Conservation (phyloP, 2,329 filamentous ascomycete genomes). For the Aspergillus fijiensis region DNA sequence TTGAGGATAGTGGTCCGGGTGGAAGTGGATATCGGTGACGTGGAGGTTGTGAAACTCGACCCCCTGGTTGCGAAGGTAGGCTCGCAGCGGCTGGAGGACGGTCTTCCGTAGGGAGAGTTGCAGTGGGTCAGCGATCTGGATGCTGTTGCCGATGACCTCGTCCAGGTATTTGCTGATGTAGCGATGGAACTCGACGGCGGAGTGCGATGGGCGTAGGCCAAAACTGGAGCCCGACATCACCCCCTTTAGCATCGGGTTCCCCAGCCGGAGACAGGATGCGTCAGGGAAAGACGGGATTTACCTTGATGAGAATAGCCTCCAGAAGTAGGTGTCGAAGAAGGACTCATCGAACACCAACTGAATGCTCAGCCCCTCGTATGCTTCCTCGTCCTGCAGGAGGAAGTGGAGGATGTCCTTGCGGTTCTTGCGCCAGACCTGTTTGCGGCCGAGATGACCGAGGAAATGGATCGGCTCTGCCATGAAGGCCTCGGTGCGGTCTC, state of each 20-base stretch:
- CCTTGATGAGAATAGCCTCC: neutral
- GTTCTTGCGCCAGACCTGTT: neutral
- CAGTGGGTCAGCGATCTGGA: neutral
- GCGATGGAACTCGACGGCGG: slow-evolving; percentile 2
- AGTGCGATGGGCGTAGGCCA: neutral
- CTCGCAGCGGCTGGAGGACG: neutral
- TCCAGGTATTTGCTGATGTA: slow-evolving; percentile 2
- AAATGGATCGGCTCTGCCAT: neutral
- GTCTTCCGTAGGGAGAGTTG: neutral
- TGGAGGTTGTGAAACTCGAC: neutral
- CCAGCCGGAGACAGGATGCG: neutral
- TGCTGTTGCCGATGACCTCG: neutral
- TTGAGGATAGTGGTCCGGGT: neutral
- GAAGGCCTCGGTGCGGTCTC: neutral
- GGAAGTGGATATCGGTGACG: neutral
- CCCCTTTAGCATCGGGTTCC: neutral
- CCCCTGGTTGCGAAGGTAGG: neutral
- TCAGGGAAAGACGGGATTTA: neutral
- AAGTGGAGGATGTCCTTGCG: neutral
- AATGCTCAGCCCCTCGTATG: neutral
- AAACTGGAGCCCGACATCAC: neutral
- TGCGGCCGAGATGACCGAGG: neutral
- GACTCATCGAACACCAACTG: neutral
- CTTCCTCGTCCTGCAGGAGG: neutral
- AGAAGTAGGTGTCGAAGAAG: neutral